These are phyloP conservation scores for Fagus sylvatica DNA, from an alignment of 306 rosid species.

Conservation along the genomic window DNA sequence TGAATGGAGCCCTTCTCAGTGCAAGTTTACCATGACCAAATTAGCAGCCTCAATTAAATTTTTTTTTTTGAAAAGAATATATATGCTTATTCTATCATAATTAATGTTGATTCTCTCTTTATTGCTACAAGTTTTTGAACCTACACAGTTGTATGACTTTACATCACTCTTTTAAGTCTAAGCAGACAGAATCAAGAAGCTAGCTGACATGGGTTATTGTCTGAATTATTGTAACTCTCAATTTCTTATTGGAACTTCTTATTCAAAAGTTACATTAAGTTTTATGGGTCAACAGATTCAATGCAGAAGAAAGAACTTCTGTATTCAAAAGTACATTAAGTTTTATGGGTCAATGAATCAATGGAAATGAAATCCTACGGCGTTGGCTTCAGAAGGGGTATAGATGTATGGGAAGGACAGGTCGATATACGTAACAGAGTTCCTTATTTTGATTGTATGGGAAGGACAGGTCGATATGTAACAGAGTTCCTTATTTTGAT, in stretches of 20 bases:
- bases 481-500: slow-evolving; percentile 62
- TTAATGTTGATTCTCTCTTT: too few relatives aligned
- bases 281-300: slow-evolving; percentile 44
- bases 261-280: slow-evolving; percentile 3
- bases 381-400: too few relatives aligned
- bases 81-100: too few relatives aligned
- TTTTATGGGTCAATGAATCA: slow-evolving; percentile 28
- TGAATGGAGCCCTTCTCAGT: too few relatives aligned
- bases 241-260: neutral
- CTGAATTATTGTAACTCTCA: neutral
- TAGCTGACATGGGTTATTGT: neutral
- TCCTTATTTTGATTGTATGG: slow-evolving; percentile 61
- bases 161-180: neutral
- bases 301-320: slow-evolving; percentile 51
- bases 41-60: too few relatives aligned
- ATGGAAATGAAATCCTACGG: slow-evolving; percentile 56
- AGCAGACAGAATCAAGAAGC: neutral
- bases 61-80: too few relatives aligned
- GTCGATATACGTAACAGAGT: slow-evolving; percentile 70
- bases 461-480: slow-evolving; percentile 62
- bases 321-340: neutral
- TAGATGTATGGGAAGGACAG: slow-evolving; percentile 57
- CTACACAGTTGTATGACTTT: neutral
- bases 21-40: too few relatives aligned
- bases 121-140: neutral